Evolutionary conservation across 306 rosid species (phyloP).

Genomic region (Dicorynia guianensis): DNA sequence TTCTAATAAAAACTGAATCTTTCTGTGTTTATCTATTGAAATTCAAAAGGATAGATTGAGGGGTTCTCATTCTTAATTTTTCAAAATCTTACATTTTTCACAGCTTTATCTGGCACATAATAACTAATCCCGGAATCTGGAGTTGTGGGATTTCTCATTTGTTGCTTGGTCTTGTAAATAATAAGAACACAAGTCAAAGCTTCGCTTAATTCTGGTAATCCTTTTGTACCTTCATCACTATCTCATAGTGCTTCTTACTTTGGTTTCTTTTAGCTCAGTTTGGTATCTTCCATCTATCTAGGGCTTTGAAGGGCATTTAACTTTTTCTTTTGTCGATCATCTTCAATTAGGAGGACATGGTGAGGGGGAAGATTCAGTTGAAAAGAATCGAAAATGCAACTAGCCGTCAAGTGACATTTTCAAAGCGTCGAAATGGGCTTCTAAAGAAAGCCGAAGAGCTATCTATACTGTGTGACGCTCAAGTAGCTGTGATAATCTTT

Average conservation of each 20-base stretch:
- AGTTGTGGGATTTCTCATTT: background rate
- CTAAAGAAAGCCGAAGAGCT: slow-evolving; percentile 76
- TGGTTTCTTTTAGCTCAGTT: no score
- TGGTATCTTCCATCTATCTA: background rate
- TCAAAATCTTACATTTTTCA: background rate
- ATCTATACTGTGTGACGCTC: slow-evolving; percentile 72
- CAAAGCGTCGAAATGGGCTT: slow-evolving; percentile 67
- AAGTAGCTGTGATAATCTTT: slow-evolving; percentile 67
- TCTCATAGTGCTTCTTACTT: background rate
- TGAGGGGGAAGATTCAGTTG: slow-evolving; percentile 74
- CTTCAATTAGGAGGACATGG: slow-evolving; percentile 48
- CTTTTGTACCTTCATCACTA: background rate
- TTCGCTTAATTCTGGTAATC: slow-evolving; percentile 20
- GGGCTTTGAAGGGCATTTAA: background rate
- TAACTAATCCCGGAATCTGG: background rate
- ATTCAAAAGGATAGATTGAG: background rate
- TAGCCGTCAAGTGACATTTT: slow-evolving; percentile 71
- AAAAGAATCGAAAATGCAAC: slow-evolving; percentile 61
- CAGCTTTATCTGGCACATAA: no score
- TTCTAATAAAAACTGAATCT: background rate
- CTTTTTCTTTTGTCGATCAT: background rate
- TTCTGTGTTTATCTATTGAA: background rate
- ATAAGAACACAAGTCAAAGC: background rate
- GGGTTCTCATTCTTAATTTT: slow-evolving; percentile 10
- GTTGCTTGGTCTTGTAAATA: background rate